Base-by-base conservation (phyloP, 768 basidiomycete genomes). In the Chalciporus chontae region DNA sequence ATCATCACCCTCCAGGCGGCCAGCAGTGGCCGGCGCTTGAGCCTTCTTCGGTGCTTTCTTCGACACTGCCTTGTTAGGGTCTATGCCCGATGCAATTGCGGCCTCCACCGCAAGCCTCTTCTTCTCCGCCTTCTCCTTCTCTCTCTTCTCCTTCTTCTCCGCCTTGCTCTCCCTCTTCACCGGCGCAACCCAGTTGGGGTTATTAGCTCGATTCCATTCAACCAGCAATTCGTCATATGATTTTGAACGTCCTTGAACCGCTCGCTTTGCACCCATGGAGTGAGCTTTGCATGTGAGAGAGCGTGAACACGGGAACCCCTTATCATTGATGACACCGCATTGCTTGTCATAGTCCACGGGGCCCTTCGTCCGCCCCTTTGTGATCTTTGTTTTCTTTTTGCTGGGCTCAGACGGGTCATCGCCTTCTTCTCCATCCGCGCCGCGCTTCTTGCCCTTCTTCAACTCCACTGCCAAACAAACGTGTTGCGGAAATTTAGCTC, bases 221-320 rank as follows among this genome's bases (percentile, higher is more conserved):
- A 91, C 77, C 15, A 94, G 77, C 4, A 99, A 79, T 38, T 86
- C 85, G 61, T 96, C 94, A 63, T 92, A 98, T 7, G 72, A 67
- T 45, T 85, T 79, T 1, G 90, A 88, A 4, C 95, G 90, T 29
- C 91, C 91, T 53, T 80, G 78, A 1, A 99, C 94, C 8, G 88
- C 82, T 15, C 95, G 87, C 69, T 99, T 99, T 10, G 92, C 89
- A 13, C 92, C 92, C 86, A 99, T 95, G 2, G 91, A 87, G 65
- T 99, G 95, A 5, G 95, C 92, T 70, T 99, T 99, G 75, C 95
- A 99, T 0, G 95, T 97, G 32, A 99, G 78, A 7, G 93, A 93
- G 23, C 95, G 89, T 11, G 93, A 92, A 64, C 95, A 99, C 0
- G 91, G 93, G 7, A 92, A 72, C 39, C 79, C 79, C 68, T 96